phyloP scores from a whole-genome alignment of 345 rosid genomes.

The Anastatica hierochuntica region DNA sequence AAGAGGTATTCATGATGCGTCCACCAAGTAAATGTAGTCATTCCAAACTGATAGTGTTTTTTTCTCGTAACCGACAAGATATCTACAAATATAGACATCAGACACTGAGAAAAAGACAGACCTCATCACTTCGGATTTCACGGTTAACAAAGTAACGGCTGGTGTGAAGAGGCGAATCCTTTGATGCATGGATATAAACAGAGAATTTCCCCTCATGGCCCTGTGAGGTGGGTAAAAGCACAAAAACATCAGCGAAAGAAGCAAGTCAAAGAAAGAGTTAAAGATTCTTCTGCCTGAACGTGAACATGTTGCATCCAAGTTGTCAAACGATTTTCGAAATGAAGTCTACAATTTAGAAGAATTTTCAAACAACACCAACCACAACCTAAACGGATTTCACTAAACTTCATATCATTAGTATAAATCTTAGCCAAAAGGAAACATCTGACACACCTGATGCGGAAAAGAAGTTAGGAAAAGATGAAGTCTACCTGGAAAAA shows the following conservation, averaged over 20 bases:
- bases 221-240: conserved; percentile 27
- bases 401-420: neutral
- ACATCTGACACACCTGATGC: neutral
- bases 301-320: neutral
- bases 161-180: conserved; percentile 56
- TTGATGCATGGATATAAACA: conserved; percentile 76
- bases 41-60: neutral
- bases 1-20: conserved; percentile 5
- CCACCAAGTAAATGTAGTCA: conserved; percentile 11
- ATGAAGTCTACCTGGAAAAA: conserved; percentile 52
- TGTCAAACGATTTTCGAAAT: neutral
- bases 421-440: neutral
- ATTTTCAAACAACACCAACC: neutral
- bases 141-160: conserved; percentile 67
- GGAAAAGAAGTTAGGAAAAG: neutral
- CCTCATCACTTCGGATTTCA: conserved; percentile 75
- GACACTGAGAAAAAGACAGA: conserved; percentile 14
- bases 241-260: neutral
- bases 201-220: conserved; percentile 79
- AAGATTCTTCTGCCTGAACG: neutral
- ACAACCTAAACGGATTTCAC: neutral
- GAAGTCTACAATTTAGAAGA: neutral
- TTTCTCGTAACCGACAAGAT: conserved; percentile 1
- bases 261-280: neutral
- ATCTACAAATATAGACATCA: conserved; percentile 2